Evolutionary conservation across 2,329 filamentous ascomycete species (phyloP).

Genomic region (Lasiodiplodia hormozganensis): DNA sequence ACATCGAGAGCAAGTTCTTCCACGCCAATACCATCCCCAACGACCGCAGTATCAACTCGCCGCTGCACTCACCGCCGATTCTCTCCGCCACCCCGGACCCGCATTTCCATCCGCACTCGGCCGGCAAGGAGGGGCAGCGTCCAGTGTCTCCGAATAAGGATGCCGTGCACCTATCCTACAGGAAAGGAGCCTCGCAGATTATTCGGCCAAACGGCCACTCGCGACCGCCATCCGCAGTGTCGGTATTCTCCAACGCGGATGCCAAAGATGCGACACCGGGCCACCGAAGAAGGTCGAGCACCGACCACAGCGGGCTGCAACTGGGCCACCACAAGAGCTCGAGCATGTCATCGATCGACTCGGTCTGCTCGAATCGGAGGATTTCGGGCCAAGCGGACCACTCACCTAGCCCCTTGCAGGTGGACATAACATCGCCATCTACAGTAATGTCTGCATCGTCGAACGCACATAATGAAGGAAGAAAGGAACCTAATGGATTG

Average conservation of each 20-base stretch:
- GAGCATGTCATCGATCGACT: conserved; percentile 56
- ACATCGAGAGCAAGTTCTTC: conserved; percentile 67
- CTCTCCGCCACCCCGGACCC: conserved; percentile 39
- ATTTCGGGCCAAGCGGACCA: conserved; percentile 31
- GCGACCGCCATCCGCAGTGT: conserved; percentile 40
- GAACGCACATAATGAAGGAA: conserved; percentile 10
- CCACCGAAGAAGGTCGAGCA: conserved; percentile 42
- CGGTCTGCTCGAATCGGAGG: conserved; percentile 33
- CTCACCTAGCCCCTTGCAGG: conserved; percentile 42
- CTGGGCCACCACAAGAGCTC: conserved; percentile 47
- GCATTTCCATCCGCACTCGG: conserved; percentile 31
- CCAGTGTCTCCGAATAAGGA: conserved; percentile 56
- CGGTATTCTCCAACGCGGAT: conserved; percentile 29
- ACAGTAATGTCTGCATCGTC: conserved; percentile 23
- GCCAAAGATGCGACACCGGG: conserved; percentile 17
- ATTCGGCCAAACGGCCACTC: conserved; percentile 47
- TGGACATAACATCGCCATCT: conserved; percentile 27
- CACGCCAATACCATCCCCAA: conserved; percentile 67
- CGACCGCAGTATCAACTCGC: conserved; percentile 43
- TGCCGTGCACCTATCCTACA: conserved; percentile 56
- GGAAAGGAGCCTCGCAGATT: conserved; percentile 58
- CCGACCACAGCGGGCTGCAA: conserved; percentile 39
- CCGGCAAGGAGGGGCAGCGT: conserved; percentile 37
- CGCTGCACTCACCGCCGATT: conserved; percentile 43
- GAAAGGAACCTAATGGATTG: conserved; percentile 25